phyloP scores from a whole-genome alignment of 2,329 filamentous ascomycete species.

The Colletotrichum tabaci region DNA sequence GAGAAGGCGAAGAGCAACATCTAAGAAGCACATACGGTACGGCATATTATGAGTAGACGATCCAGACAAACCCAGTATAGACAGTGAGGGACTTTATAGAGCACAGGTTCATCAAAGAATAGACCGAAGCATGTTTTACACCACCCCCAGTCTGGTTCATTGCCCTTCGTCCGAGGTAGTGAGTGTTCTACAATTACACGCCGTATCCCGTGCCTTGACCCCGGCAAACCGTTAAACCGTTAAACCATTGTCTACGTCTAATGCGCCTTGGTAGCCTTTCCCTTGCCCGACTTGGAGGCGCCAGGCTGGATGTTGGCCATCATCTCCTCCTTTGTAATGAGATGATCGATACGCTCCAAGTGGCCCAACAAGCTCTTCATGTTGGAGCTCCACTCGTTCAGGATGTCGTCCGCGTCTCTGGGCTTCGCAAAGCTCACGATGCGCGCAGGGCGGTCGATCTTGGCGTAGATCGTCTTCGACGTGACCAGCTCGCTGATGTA shows the following conservation, averaged over 20 bases:
- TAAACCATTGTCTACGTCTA: conserved; percentile 29
- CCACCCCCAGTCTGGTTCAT: conserved; percentile 35
- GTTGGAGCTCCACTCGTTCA: conserved; percentile 99
- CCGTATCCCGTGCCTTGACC: conserved; percentile 16
- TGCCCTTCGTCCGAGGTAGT: conserved; percentile 37
- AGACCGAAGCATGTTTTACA: conserved; percentile 39
- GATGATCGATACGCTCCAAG: conserved; percentile 92
- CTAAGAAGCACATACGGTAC: conserved; percentile 27
- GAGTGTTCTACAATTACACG: conserved; percentile 44
- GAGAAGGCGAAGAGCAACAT: conserved; percentile 44
- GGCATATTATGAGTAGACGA: conserved; percentile 13
- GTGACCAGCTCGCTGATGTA: conserved; percentile 98
- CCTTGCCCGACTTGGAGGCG: conserved; percentile 53
- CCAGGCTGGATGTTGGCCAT: conserved; percentile 94
- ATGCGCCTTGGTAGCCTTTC: conserved; percentile 57
- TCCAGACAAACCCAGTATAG: conserved; percentile 36
- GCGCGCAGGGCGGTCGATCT: conserved; percentile 94
- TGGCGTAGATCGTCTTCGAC: conserved; percentile 97
- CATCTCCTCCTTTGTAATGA: conserved; percentile 99
- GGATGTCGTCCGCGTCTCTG: conserved; percentile 92
- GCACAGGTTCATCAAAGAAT: conserved; percentile 27
- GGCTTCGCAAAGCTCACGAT: conserved; percentile 96
- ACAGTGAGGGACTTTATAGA: background rate
- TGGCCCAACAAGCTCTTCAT: conserved; percentile 94
- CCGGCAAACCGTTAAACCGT: background rate